A percentile compares a stretch with the other conserved stretches of the same genome.
Conservation (phyloP, 2,329 filamentous ascomycete species). For the Pseudocercospora fijiensis region DNA sequence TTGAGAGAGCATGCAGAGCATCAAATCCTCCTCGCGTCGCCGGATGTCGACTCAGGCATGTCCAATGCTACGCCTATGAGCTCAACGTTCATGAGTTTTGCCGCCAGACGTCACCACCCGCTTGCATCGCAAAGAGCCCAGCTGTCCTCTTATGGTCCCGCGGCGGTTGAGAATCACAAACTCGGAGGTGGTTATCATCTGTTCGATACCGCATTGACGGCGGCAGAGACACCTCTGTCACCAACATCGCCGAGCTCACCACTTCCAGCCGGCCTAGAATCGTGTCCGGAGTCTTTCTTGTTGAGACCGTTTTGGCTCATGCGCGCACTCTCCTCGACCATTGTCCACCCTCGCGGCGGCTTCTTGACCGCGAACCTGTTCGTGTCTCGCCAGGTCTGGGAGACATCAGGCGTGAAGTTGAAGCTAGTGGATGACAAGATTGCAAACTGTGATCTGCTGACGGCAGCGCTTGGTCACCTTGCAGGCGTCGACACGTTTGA, state of each 20-base stretch:
- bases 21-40: conserved; percentile 66
- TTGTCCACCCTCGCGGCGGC: conserved; percentile 85
- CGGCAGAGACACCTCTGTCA: conserved; percentile 29
- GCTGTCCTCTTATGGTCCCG: conserved; percentile 55
- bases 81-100: conserved; percentile 60
- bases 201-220: conserved; percentile 62
- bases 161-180: conserved; percentile 37
- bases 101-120: conserved; percentile 35
- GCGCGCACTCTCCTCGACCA: conserved; percentile 87
- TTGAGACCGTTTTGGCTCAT: conserved; percentile 98
- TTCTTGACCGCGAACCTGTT: conserved; percentile 92
- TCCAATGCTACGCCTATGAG: conserved; percentile 73
- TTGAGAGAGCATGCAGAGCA: conserved; percentile 60
- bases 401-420: conserved; percentile 88
- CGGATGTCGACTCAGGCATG: conserved; percentile 60
- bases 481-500: conserved; percentile 82
- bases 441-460: conserved; percentile 84
- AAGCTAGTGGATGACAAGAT: conserved; percentile 93
- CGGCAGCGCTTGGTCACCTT: conserved; percentile 71
- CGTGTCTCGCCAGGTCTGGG: conserved; percentile 88
- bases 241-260: conserved; percentile 43
- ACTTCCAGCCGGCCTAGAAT: conserved; percentile 77
- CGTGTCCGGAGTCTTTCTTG: conserved; percentile 84
- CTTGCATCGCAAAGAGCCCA: conserved; percentile 35
- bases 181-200: conserved; percentile 72